These are phyloP conservation scores for Fusarium annulatum DNA, from an alignment of 2,329 filamentous ascomycete species.

Conservation along the genomic window DNA sequence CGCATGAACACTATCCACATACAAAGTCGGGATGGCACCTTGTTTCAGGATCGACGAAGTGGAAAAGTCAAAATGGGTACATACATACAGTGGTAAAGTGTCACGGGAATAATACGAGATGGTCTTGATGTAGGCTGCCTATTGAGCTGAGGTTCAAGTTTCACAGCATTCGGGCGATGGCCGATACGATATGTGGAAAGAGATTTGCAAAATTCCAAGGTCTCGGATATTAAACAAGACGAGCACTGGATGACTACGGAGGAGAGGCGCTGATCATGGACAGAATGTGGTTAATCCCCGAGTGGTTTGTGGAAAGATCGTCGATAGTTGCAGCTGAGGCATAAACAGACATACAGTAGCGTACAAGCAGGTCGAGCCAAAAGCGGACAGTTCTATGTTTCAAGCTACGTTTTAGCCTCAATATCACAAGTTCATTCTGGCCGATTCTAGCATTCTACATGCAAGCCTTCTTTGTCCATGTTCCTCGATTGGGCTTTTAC, in stretches of 20 bases:
- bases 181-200: constrained; percentile 24
- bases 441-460: background rate
- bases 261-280: constrained; percentile 22
- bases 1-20: constrained; percentile 20
- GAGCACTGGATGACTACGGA: background rate
- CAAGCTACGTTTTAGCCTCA: constrained; percentile 23
- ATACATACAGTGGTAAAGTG: background rate
- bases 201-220: constrained; percentile 1
- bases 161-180: constrained; percentile 34
- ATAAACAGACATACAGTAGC: constrained; percentile 9
- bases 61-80: background rate
- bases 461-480: background rate
- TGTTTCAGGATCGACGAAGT: constrained; percentile 12
- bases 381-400: constrained; percentile 14
- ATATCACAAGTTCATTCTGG: constrained; percentile 1
- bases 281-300: constrained; percentile 23
- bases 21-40: constrained; percentile 31
- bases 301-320: constrained; percentile 25
- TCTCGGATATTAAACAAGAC: constrained; percentile 10
- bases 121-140: constrained; percentile 16
- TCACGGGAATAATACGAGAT: constrained; percentile 18
- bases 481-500: background rate
- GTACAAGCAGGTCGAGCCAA: constrained; percentile 3
- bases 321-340: constrained; percentile 28
- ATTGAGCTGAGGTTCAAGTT: constrained; percentile 11